Evolutionary conservation across 371 early-diverging fungal genomes (phyloP), one percentile per base, ranked within the genome.

Genomic region (Batrachochytrium dendrobatidis): DNA sequence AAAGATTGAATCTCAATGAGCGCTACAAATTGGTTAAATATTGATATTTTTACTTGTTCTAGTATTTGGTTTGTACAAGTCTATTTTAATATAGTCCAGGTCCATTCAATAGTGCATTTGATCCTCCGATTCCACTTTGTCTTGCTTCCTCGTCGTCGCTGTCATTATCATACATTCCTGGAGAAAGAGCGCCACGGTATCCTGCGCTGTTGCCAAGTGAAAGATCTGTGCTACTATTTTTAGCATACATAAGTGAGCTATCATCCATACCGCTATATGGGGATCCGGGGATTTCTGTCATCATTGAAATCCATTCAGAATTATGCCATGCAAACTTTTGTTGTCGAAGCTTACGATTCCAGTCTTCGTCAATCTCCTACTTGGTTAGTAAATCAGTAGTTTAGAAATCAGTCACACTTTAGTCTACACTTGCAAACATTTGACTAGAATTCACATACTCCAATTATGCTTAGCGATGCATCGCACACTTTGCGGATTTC

Each of bases 311-410:
- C 72, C 77, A 81, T 59, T 77, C 79, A 1, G 72, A 55, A 62
- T 81, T 81, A 63, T 81, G 81, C 69, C 67, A 76, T n/a, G 69
- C 68, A 65, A 80, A 80, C 58, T 72, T 72, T 60, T 79, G 78
- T 12, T 66, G 71, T 30, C 73, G 63, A 45, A 80, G 71, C 34
- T 67, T 64, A 24, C 53, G 53, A 6, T 66, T 66, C 76, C 75
- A 75, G 33, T 73, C 77, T 34, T 73, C 74, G 52, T 69, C 70
- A 49, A 65, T 68, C 64, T 77, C 80, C 76, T 76, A 62, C 24
- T 18, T 15, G 6, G 28, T 30, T 8, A 3, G 24, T 3, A 34
- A 29, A n/a, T n/a, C n/a, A n/a, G 18, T 32, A n/a, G 25, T 31
- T 22, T 8, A 60, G 3, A 18, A 59, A 12, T n/a, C n/a, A n/a